Evolutionary conservation across 2,329 filamentous ascomycete genomes (phyloP).

Genomic region (Diplocarpon mali): DNA sequence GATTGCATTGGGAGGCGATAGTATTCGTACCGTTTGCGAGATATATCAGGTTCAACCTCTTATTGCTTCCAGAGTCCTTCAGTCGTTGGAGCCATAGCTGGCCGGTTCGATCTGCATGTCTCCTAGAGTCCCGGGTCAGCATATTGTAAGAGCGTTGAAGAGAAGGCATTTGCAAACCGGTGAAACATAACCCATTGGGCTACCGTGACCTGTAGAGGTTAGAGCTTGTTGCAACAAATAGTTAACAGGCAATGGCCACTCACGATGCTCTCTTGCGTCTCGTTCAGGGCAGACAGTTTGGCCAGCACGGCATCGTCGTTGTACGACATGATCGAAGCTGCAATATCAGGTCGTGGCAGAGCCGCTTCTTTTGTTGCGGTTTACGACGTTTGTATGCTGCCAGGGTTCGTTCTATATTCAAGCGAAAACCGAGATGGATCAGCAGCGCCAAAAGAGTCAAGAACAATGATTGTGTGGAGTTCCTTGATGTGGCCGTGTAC

Average conservation of each 20-base stretch:
- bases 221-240: background rate
- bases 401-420: too few relatives aligned
- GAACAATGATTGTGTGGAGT: too few relatives aligned
- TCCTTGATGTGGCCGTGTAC: too few relatives aligned
- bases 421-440: too few relatives aligned
- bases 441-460: too few relatives aligned
- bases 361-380: too few relatives aligned
- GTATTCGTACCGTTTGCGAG: slow-evolving; percentile 73
- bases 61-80: slow-evolving; percentile 75
- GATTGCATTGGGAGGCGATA: background rate
- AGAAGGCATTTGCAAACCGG: slow-evolving; percentile 46
- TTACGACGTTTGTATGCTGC: too few relatives aligned
- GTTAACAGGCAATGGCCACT: slow-evolving; percentile 3
- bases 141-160: slow-evolving; percentile 1
- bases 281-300: slow-evolving; percentile 89
- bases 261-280: slow-evolving; percentile 90
- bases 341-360: too few relatives aligned
- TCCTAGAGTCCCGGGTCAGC: slow-evolving; percentile 41
- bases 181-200: slow-evolving; percentile 99
- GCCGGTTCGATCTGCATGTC: slow-evolving; percentile 84
- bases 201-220: slow-evolving; percentile 51
- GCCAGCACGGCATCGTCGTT: slow-evolving; percentile 91
- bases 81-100: slow-evolving; percentile 85
- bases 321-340: slow-evolving; percentile 61
- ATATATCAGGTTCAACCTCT: slow-evolving; percentile 84